phyloP scores from a whole-genome alignment of 2,329 filamentous ascomycete species.

The Arthrobotrys pseudoclavata region DNA sequence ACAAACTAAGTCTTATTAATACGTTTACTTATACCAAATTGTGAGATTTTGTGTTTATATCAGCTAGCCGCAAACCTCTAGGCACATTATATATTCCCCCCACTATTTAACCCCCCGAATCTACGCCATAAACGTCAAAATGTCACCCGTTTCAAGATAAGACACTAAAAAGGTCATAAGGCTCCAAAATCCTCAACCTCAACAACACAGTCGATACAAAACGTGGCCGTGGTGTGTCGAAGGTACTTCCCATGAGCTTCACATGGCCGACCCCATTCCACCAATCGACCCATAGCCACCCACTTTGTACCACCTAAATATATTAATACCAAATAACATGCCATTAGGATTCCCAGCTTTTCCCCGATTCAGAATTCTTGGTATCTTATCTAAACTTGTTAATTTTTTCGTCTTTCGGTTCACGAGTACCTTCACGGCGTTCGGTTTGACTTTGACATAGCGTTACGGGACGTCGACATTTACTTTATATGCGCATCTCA shows the following conservation, averaged over 20 bases:
- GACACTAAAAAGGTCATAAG: constrained; percentile 49
- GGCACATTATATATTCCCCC: constrained; percentile 39
- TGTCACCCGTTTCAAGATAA: constrained; percentile 47
- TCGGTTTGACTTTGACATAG: not conserved
- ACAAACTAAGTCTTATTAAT: not conserved
- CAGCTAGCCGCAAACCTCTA: constrained; percentile 34
- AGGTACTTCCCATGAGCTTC: constrained; percentile 11
- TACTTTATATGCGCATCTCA: constrained; percentile 17
- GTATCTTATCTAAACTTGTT: constrained; percentile 33
- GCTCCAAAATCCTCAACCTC: constrained; percentile 31
- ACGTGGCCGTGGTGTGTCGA: not conserved
- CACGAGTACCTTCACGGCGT: constrained; percentile 14
- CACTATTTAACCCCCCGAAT: constrained; percentile 41
- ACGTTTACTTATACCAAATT: no score
- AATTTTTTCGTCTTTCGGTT: constrained; percentile 1
- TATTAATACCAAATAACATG: constrained; percentile 21
- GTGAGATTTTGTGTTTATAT: constrained; percentile 10
- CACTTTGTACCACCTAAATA: constrained; percentile 16
- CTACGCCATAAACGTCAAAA: constrained; percentile 17
- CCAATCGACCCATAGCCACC: constrained; percentile 25
- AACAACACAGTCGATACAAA: constrained; percentile 12
- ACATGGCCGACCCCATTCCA: constrained; percentile 9
- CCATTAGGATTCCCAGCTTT: constrained; percentile 54
- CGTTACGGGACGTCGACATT: constrained; percentile 8
- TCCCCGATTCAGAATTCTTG: constrained; percentile 16